phyloP scores from a whole-genome alignment of 2,329 filamentous ascomycete species.

The Beauveria australis region DNA sequence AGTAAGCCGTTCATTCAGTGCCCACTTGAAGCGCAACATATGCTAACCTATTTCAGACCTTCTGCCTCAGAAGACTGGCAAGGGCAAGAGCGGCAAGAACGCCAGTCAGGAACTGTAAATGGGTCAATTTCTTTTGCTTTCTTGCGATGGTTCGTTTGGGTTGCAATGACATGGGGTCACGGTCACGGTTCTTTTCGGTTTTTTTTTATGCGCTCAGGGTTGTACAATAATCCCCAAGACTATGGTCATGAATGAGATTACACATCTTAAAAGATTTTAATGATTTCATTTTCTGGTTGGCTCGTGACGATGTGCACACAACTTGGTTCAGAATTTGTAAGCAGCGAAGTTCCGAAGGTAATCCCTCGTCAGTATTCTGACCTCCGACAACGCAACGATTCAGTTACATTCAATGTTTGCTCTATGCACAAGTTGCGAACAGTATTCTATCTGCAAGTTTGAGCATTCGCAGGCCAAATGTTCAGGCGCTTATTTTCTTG shows the following conservation, averaged over 20 bases:
- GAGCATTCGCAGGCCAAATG: neutral
- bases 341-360: no score
- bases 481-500: no score
- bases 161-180: slow-evolving; percentile 75
- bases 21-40: neutral
- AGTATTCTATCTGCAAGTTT: neutral
- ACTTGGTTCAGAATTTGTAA: no score
- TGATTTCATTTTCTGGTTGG: neutral
- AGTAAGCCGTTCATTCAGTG: slow-evolving; percentile 51
- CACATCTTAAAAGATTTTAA: slow-evolving; percentile 29
- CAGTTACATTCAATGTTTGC: no score
- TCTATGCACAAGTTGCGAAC: neutral
- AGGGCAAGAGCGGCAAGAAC: slow-evolving; percentile 80
- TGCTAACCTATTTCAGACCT: slow-evolving; percentile 61
- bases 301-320: neutral
- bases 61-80: slow-evolving; percentile 92
- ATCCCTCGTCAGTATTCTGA: no score
- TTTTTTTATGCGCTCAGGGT: slow-evolving; percentile 47
- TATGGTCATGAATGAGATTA: slow-evolving; percentile 57
- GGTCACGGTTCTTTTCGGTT: slow-evolving; percentile 54
- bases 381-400: no score
- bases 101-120: slow-evolving; percentile 89
- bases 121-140: slow-evolving; percentile 39
- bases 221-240: slow-evolving; percentile 68
- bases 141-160: slow-evolving; percentile 55